These are phyloP conservation scores for Dactylellina drechsleri DNA, from an alignment of 2,329 filamentous ascomycete genomes.

Conservation along the genomic window DNA sequence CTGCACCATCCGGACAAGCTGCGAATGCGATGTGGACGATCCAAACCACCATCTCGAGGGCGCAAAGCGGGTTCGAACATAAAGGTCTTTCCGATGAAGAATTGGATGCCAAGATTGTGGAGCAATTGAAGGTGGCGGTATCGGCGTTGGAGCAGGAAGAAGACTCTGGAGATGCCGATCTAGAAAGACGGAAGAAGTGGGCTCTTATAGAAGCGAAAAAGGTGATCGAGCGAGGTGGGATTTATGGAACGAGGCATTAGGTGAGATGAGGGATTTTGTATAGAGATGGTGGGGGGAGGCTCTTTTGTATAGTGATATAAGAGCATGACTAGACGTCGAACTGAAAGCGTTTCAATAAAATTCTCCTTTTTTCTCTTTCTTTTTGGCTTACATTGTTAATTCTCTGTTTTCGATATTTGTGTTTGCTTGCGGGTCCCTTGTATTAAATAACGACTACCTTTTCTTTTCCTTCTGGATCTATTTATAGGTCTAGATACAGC, in stretches of 20 bases:
- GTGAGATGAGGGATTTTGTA: conserved; percentile 8
- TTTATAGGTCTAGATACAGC: conserved; percentile 22
- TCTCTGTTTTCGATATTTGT: conserved; percentile 12
- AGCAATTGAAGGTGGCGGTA: conserved; percentile 45
- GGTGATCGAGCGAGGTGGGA: conserved; percentile 44
- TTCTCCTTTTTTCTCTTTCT: conserved; percentile 10
- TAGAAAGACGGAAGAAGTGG: conserved; percentile 51
- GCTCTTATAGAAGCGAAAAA: conserved; percentile 50
- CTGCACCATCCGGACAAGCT: conserved; percentile 64
- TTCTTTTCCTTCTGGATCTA: conserved; percentile 18
- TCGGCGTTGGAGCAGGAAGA: conserved; percentile 42
- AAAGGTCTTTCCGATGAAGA: conserved; percentile 46
- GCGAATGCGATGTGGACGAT: conserved; percentile 53
- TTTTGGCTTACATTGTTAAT: conserved; percentile 11
- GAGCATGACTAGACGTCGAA: conserved; percentile 39
- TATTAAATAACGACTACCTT: conserved; percentile 52
- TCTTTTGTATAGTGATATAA: conserved; percentile 37
- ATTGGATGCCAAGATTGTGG: conserved; percentile 46
- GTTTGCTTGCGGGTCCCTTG: conserved; percentile 23
- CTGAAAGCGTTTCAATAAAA: conserved; percentile 38
- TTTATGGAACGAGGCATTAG: conserved; percentile 40
- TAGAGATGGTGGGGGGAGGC: conserved; percentile 1
- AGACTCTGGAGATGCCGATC: conserved; percentile 41
- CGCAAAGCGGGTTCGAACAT: conserved; percentile 31
- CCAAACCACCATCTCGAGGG: conserved; percentile 40